Evolutionary conservation across 371 early-diverging fungal species (phyloP), one percentile per base, ranked within the genome.

Genomic region (Rhizopus arrhizus): DNA sequence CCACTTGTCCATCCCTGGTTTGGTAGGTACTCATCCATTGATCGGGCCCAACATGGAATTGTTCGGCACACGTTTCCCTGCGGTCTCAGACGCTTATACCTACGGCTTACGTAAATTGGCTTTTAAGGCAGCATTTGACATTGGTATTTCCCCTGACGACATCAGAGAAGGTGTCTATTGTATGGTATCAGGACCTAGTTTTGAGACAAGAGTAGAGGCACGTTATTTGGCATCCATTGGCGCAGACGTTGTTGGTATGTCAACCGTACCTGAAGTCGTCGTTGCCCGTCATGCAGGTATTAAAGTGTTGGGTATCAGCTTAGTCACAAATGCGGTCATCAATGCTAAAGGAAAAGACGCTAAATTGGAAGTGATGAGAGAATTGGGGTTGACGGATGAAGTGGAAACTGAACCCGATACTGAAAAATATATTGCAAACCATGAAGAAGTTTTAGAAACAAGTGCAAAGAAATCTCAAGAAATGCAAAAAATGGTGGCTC

Each of bases 231-330:
- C 77, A 36, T 53, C 65, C 0, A 67, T 87, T 56, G 95, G 95
- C 48, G 96, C 87, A 28, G 97, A 96, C 77, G 86, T 86, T 15
- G 97, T 95, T 10, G 97, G 97, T 40, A 97, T 97, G 97, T 91
- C 91, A 46, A 96, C 97, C n/a, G 88, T 94, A 3, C 96, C 96
- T 13, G 97, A 97, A 73, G 90, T 92, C n/a, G 74, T 95, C n/a
- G 85, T 92, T 36, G 97, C 96, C 13, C 86, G 90, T 55, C 97
- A 97, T 77, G 87, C 89, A 34, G 95, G 95, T 12, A 82, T 97
- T 66, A 81, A 87, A 64, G 92, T 95, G 1, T 75, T 97, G 51
- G 96, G 94, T 15, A 67, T 96, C 59, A 80, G 85, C 53, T 81
- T 97, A 58, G 87, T 96, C 60, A 95, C 97, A 49, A 95, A 96